Evolutionary conservation across 495 filamentous ascomycete species (phyloP), one percentile per base, ranked within the genome.

Genomic region (Hypomontagnella submonticulosa): DNA sequence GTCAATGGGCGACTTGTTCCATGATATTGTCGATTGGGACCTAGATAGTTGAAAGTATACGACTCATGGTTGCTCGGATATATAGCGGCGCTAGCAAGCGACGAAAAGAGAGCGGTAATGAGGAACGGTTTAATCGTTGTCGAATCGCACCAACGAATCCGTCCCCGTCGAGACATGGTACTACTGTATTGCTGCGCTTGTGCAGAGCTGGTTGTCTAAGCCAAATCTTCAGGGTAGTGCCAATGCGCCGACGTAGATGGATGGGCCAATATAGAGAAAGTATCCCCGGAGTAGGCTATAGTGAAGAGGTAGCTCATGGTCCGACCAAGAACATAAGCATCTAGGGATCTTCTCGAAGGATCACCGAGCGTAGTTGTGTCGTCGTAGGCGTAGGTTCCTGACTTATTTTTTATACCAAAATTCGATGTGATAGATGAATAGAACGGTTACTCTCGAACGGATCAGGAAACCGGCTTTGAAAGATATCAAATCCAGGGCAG

Each of bases 11-110:
- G 61, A 15, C 58, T 69, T 8, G 61, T 63, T 16, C 70, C 66
- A 30, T 44, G 59, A 48, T 56, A 50, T 50, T 38, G 57, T n/a
- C 47, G 51, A 18, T 67, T 73, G 50, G 65, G 40, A 16, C 68
- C 66, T 5, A 73, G 66, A 42, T 73, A 71, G 59, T 73, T 56
- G 38, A 71, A 73, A n/a, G 52, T 41, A 30, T 66, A 71, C 15
- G 56, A 13, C 52, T 73, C 34, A 30, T 73, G 71, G 41, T 67
- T 71, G n/a, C 46, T 69, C 40, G 71, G 71, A 43, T 71, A 73
- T 27, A 73, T 62, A 23, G 71, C 49, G 9, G 65, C 68, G 15
- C 16, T 23, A n/a, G 51, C 62, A 56, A 46, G 48, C 23, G 50
- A 37, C 9, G 67, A 37, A 30, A 69, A 5, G 19, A 67, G 32